Evolutionary conservation across 345 rosid genomes (phyloP), one percentile per base, ranked within the genome.

Genomic region (Gossypium rotundifolium): DNA sequence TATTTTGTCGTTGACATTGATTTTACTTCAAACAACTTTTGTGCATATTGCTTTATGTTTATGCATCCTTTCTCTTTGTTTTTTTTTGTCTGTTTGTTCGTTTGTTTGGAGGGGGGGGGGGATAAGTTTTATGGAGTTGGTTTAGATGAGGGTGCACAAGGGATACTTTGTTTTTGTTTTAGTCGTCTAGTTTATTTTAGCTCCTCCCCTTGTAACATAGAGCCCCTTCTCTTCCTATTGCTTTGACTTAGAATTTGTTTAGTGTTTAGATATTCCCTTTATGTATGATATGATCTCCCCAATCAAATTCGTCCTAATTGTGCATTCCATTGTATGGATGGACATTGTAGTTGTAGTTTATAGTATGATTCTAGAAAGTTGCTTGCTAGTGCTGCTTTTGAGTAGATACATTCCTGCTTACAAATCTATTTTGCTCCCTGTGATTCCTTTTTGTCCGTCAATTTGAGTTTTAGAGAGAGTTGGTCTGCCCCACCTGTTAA

Each of bases 321-420:
- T 77, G 51, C 66, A 42, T 65, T 45, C 61, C 69, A 61, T 13
- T 71, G 72, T 53, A 65, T 76, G 25, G 61, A 72, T 66, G 67
- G 71, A 78, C 65, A 76, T 71, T 80, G 55, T 77, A 75, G 78
- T 71, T 80, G 55, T 77, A 75, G 52, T 42, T 3, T 72, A 63
- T 75, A 58, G 71, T 74, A 46, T 75, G 79, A 53, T 59, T 49
- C 38, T 73, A 65, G 74, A 76, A 75, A 48, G 73, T 76, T 61
- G 77, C 76, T 70, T 61, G 71, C 45, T 71, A 64, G 11, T 59
- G 72, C 78, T 72, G 65, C 65, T 63, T 75, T 49, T 69, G 48
- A 75, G 33, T 45, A 61, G 78, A 68, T 82, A 60, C 25, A 52
- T 76, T 65, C 51, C 40, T 65, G 69, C 58, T 17, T 46, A 29